Conservation (phyloP, 192 early-diverging fungal species). For the Coemansia javaensis region DNA sequence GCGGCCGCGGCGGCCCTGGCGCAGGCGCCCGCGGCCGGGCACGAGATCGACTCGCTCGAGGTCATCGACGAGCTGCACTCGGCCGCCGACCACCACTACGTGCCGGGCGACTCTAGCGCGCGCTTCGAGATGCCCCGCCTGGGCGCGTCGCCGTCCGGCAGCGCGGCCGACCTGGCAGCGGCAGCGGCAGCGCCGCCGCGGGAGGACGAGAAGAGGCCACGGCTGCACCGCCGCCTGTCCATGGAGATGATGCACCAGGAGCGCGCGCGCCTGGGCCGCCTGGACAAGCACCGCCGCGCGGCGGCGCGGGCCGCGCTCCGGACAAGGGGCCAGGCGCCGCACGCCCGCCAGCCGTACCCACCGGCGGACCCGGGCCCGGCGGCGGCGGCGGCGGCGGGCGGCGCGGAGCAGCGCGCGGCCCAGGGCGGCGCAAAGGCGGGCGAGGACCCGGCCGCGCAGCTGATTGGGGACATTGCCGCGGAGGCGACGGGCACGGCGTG, state of each 20-base stretch:
- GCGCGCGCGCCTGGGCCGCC: slow-evolving; percentile 32
- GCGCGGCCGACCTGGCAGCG: not conserved
- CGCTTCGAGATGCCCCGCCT: slow-evolving; percentile 35
- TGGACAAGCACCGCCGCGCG: slow-evolving; percentile 23
- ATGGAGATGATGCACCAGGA: slow-evolving; percentile 46
- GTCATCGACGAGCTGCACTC: slow-evolving; percentile 43
- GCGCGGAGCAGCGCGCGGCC: slow-evolving; percentile 4
- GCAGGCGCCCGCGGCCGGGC: too few species aligned
- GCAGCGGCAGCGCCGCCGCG: not conserved
- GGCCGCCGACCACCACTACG: slow-evolving; percentile 19
- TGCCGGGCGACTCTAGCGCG: not conserved
- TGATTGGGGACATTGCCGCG: slow-evolving; percentile 37
- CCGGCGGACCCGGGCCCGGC: too few species aligned
- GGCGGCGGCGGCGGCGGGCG: not conserved
- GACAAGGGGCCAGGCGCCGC: not conserved
- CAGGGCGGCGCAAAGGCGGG: not conserved
- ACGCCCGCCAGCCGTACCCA: not conserved
- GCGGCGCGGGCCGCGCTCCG: slow-evolving; percentile 1
- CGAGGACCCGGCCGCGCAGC: slow-evolving; percentile 23
- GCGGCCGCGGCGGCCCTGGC: too few species aligned
- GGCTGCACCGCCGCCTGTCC: slow-evolving; percentile 41
- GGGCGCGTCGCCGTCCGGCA: slow-evolving; percentile 18
- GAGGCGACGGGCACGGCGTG: slow-evolving; percentile 27
- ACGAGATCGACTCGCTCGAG: slow-evolving; percentile 35
- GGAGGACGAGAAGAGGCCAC: slow-evolving; percentile 14